Evolutionary conservation across 805 yeast genomes (phyloP), one percentile per base, ranked within the genome.

Genomic region (Candida caryicola): DNA sequence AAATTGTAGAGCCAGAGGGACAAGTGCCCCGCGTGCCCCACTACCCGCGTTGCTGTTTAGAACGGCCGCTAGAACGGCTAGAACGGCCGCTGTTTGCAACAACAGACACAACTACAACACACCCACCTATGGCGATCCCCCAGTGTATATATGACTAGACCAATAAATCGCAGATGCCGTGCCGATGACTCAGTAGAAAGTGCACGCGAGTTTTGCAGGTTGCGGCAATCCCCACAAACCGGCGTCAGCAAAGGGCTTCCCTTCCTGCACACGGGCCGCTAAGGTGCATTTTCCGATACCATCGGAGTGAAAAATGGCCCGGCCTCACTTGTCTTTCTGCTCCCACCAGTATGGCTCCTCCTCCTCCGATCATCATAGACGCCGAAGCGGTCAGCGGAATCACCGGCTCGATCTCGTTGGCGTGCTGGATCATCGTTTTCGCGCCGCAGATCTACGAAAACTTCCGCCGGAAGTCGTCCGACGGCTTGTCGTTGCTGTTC

Each of bases 381-480:
- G 80, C 86, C 13, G 77, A 78, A 46, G 85, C 85, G 13, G 78
- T 85, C 14, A 79, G 88, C 53, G 93, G 91, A 5, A 82, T 85
- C 39, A 79, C 85, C 14, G 86, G 84, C 43, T 87, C 95, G 9
- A 88, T 93, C 25, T 91, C 98, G 14, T 77, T 91, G 33, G 95
- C 97, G 12, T 93, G 97, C 60, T 91, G 99, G 99, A 83, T 93
- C 43, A 90, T 93, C 34, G 99, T 91, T 13, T 91, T 93, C 70
- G 95, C 95, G 27, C 98, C 98, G 8, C 98, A 91, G 58, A 84
- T 93, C 31, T 90, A 88, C 60, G 97, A 93, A 57, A 91, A 90
- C 49, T 89, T 86, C 55, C 73, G 74, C 44, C 69, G 98, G 54
- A 82, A 86, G 59, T 80, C 89, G 25, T 81, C 95, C 5, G 97